Conservation (phyloP, 371 early-diverging fungal species). For the Syncephalastrum racemosum region DNA sequence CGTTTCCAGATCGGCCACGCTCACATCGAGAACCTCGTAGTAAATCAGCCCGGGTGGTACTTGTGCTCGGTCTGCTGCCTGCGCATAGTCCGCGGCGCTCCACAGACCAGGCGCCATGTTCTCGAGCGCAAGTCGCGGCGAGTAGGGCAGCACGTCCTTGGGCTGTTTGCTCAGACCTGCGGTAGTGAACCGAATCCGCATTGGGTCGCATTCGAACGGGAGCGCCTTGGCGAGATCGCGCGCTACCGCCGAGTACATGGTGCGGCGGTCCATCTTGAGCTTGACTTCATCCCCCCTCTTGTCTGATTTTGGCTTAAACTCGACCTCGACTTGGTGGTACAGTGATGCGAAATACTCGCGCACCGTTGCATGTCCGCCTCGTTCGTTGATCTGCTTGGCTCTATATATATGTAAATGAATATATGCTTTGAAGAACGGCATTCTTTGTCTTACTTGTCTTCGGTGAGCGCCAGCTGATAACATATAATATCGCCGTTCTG, state of each 20-base stretch:
- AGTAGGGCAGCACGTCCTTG: slow-evolving; percentile 16
- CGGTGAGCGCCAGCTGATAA: slow-evolving; percentile 62
- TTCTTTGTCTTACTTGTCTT: slow-evolving; percentile 53
- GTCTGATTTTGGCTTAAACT: slow-evolving; percentile 64
- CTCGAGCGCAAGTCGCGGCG: slow-evolving; percentile 12
- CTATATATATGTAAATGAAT: slow-evolving; percentile 8
- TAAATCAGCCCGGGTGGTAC: slow-evolving; percentile 40
- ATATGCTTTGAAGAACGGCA: neutral
- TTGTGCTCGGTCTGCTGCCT: slow-evolving; percentile 14
- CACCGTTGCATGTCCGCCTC: slow-evolving; percentile 46
- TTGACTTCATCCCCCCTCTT: slow-evolving; percentile 17
- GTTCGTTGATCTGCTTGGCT: slow-evolving; percentile 13
- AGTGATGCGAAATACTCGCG: slow-evolving; percentile 70
- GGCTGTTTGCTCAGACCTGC: slow-evolving; percentile 27
- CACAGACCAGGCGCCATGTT: slow-evolving; percentile 15
- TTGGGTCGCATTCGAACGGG: slow-evolving; percentile 11
- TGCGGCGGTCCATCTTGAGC: slow-evolving; percentile 18
- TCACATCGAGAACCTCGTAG: slow-evolving; percentile 79
- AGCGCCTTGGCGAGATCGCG: slow-evolving; percentile 22
- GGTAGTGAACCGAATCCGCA: slow-evolving; percentile 24
- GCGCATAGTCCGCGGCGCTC: slow-evolving; percentile 17
- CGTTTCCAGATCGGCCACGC: slow-evolving; percentile 73
- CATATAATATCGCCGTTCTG: slow-evolving; percentile 86
- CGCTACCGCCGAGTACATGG: slow-evolving; percentile 19
- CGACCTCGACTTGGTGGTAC: slow-evolving; percentile 63